phyloP scores from a whole-genome alignment of 352 stramenopile genomes.

The Phytophthora capsici region DNA sequence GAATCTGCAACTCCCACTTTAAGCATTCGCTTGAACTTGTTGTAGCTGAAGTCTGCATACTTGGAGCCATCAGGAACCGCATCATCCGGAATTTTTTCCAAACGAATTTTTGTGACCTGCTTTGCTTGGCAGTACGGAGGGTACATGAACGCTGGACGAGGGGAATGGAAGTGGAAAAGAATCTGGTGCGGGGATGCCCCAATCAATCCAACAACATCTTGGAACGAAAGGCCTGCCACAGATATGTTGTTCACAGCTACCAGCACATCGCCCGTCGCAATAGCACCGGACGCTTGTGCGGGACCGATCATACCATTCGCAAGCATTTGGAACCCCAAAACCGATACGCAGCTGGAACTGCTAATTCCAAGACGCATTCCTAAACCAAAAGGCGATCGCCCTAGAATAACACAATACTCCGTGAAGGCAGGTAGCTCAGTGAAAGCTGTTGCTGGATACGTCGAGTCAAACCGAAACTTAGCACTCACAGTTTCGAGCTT shows the following conservation, averaged over 20 bases:
- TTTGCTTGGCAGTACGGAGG: slow-evolving; percentile 70
- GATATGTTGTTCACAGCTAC: slow-evolving; percentile 80
- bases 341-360: slow-evolving; percentile 61
- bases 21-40: slow-evolving; percentile 65
- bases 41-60: slow-evolving; percentile 78
- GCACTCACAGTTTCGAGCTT: slow-evolving; percentile 48
- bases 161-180: slow-evolving; percentile 86
- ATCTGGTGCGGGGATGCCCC: slow-evolving; percentile 64
- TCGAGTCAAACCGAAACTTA: slow-evolving; percentile 58
- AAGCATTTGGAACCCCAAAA: slow-evolving; percentile 86
- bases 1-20: slow-evolving; percentile 58
- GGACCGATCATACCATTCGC: slow-evolving; percentile 76
- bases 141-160: slow-evolving; percentile 65
- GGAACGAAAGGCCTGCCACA: slow-evolving; percentile 68
- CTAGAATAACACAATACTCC: slow-evolving; percentile 78
- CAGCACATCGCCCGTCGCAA: slow-evolving; percentile 73
- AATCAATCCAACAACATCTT: slow-evolving; percentile 82
- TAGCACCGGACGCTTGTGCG: slow-evolving; percentile 77
- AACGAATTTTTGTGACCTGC: slow-evolving; percentile 54
- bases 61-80: slow-evolving; percentile 43
- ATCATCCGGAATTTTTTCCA: slow-evolving; percentile 51
- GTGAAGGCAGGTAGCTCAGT: slow-evolving; percentile 57
- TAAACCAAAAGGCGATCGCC: slow-evolving; percentile 71
- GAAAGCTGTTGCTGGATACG: slow-evolving; percentile 60
- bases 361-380: slow-evolving; percentile 83